Evolutionary conservation across 192 early-diverging fungal species (phyloP), one percentile per base, ranked within the genome.

Genomic region (Linnemannia hyalina): DNA sequence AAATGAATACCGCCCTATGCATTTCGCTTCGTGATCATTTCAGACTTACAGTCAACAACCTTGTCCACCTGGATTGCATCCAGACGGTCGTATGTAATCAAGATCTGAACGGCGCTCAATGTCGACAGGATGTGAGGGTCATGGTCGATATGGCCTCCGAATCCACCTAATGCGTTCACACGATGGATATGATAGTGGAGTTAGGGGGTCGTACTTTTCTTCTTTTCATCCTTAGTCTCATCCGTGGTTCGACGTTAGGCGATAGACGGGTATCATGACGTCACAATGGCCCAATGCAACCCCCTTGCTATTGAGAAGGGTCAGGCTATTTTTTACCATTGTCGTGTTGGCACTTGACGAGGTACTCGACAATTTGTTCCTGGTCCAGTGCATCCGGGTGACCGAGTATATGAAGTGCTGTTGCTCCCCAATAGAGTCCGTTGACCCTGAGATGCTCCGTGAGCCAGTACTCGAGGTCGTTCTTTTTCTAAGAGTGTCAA

Each of bases 361-460:
- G 91, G 82, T 98, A 99, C 15, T 91, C 83, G 13, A 99, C 93
- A 15, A 99, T 89, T 1, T 94, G 91, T 0, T 96, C 92, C 22
- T 89, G 88, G 65, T 95, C 90, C 11, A 99, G 85, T 18, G 93
- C 94, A 26, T 94, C 92, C 29, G 87, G 74, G 26, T 90, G 87
- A 57, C 92, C 90, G 84, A 99, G 82, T 52, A 98, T 83, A 44
- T 94, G 91, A 47, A 98, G 88, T 0, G 97, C 93, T 1, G 97
- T 97, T 1, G 97, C 82, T 0, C 97, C 97, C 98, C 98, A 98
- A 80, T 98, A 99, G 35, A 99, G 90, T 36, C 97, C 98, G 79
- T 95, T 97, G 23, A 99, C 82, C 1, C 97, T 94, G 15, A 99
- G 89, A 73, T 98, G 97, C 77, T 98, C 97, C 9, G 95, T 94